Evolutionary conservation across 768 basidiomycete genomes (phyloP), one percentile per base, ranked within the genome.

Genomic region (Podaxis pistillaris): DNA sequence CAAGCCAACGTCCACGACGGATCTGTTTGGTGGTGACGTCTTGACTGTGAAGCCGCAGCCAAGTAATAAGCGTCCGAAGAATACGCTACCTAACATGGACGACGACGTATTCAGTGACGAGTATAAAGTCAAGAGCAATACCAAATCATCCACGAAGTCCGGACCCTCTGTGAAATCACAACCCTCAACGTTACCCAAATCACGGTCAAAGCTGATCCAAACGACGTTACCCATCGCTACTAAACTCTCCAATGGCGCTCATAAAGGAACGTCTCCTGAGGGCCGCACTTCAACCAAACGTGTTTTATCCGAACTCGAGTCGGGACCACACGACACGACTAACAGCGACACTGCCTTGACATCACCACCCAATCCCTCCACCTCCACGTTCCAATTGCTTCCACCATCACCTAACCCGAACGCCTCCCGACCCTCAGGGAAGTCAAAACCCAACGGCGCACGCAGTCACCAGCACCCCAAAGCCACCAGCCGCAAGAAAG

Each of bases 341-440:
- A 54, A 40, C 41, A 52, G 60, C 46, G 60, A 66, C 52, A 71
- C 58, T 6, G 64, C 64, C 26, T 36, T 55, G 53, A 69, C 68
- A 54, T 73, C 75, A 6, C 68, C 71, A 28, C 80, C 90, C 53
- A 47, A 62, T 28, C 22, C 33, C n/a, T 19, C 36, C 24, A 37
- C 13, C 36, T n/a, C 47, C 26, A 70, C 90, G 57, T 87, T 88
- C 6, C 89, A 89, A 17, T 89, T 90, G 17, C 90, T 90, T n/a
- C 86, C 87, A 17, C 80, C 81, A 2, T 74, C 74, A 24, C 69
- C 74, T 40, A 64, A 70, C 33, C 70, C 67, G 19, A 60, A 67
- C 5, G 63, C 68, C 24, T 66, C 65, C 24, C 64, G 65, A 52
- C 67, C 64, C 56, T 65, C 70, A 56, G 61, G 56, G 41, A 72